Base-by-base conservation (phyloP, 2,329 filamentous ascomycete species). In the Endoconidiophora polonica region DNA sequence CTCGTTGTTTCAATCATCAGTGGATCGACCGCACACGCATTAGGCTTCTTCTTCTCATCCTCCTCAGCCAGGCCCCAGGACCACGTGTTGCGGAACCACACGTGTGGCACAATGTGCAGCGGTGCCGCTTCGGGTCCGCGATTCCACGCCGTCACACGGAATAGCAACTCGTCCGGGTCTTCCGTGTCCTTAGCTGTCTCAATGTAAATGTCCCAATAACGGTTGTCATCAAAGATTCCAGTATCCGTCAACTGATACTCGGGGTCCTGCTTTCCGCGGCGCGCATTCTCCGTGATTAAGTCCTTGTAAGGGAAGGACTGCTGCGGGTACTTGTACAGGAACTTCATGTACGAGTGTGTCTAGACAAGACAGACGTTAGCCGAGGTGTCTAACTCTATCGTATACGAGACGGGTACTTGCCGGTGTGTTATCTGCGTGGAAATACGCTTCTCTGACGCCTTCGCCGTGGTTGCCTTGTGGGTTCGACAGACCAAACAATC, bases 41-140 rank as follows among this genome's bases (percentile, higher is more conserved):
- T 77, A 0, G 90, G 91, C 66, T 93, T 94, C 62, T 81, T 79
- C 66, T 93, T 94, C 62, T 81, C 79, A 46, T 83, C 76, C 26
- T 72, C 68, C 9, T 77, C 63, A 60, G 94, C 85, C 55, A 83
- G 76, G 20, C 88, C 90, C 90, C 90, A 96, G 38, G 83, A 77
- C 91, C 91, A 96, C 2, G 88, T 95, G 64, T 96, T 96, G 56
- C 90, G 79, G 70, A 95, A 96, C 86, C 88, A 95, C 48, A 94
- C 78, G 54, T 96, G 91, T 6, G 90, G 90, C 41, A 95, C 70
- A 59, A 96, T 94, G 65, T 96, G 91, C 49, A 96, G 69, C 20
- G 87, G 88, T 12, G 91, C 90, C 12, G 86, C 79, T 48, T 95
- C 86, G 5, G 86, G 84, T 14, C 91, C 90, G 58, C 91, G 78